Base-by-base conservation (phyloP, 2,329 filamentous ascomycete species). In the Atkinsonella hypoxylon region DNA sequence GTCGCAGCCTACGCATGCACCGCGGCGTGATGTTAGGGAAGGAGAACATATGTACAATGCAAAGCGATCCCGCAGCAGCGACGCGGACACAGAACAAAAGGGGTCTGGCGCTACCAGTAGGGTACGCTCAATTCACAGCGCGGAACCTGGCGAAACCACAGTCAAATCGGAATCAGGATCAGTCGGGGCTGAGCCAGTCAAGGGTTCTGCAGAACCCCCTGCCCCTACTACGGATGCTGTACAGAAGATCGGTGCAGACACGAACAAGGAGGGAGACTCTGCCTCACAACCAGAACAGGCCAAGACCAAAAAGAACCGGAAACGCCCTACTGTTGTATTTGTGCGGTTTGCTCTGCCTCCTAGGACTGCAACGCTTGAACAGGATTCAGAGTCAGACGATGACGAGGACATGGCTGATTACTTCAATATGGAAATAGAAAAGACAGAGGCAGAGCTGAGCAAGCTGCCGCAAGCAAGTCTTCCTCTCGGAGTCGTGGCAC, bases 341-440 rank as follows among this genome's bases (percentile, higher is more conserved):
- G 65, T 69, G 7, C 66, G 62, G 46, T 69, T 74, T 47, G 62
- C 66, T 18, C 47, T 75, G 20, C 70, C 72, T 2, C 61, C 64
- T 8, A 71, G 68, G 51, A 60, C 62, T 48, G 55, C 60, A 1
- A 55, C 55, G 2, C 56, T 58, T 20, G 63, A 66, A 36, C 61
- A 66, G 46, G 63, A 62, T 38, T 67, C 65, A 2, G 74, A 75
- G 44, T 78, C 76, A 0, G 77, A 80, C 47, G 75, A 81, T 42
- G 78, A 81, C 51, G 78, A 80, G 45, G 74, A 78, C 43, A 75
- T 81, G 66, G 76, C 72, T 17, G 75, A 78, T 48, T 76, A 76
- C 52, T 78, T 81, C 49, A 70, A 74, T 48, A 67, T 67, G 49
- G 68, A 79, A 56, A 78, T 81, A 38, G 61, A 67, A 41, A 75